These are phyloP conservation scores for Solanum chiquidenum DNA, from an alignment of 257 asterid species.

Conservation along the genomic window DNA sequence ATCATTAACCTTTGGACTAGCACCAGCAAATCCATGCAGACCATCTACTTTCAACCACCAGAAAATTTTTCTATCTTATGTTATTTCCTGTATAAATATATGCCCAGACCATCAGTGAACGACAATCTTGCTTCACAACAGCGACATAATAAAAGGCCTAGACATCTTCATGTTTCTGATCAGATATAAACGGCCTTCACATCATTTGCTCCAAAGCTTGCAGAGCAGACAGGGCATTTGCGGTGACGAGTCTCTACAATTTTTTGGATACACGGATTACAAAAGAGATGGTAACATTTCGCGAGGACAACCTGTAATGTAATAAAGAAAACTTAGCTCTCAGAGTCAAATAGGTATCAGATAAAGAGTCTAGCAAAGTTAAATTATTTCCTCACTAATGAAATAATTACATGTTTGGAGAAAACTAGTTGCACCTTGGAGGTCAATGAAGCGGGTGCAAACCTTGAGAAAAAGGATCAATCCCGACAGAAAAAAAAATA, in stretches of 20 bases:
- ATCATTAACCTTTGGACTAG: background rate
- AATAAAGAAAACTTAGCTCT: background rate
- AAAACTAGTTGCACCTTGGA: background rate
- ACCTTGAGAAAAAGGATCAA: background rate
- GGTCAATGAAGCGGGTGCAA: background rate
- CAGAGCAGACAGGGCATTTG: conserved; percentile 86
- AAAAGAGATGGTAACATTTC: conserved; percentile 93
- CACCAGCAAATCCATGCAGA: background rate
- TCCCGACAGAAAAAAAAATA: background rate
- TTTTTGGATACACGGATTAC: conserved; percentile 78
- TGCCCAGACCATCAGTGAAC: background rate
- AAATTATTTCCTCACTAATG: background rate
- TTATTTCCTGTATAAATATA: background rate
- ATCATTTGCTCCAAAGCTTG: conserved; percentile 79
- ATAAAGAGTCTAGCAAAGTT: background rate
- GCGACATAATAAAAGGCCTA: background rate
- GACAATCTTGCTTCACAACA: background rate
- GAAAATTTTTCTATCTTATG: background rate
- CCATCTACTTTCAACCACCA: background rate
- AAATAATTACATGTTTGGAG: background rate
- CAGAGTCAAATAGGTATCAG: background rate
- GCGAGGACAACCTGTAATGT: conserved; percentile 76
- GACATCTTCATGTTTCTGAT: conserved; percentile 1
- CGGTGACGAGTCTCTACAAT: conserved; percentile 69
- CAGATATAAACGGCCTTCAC: conserved; percentile 92